Conservation (phyloP, 306 rosid genomes). For the Oxytropis ochrocephala region DNA sequence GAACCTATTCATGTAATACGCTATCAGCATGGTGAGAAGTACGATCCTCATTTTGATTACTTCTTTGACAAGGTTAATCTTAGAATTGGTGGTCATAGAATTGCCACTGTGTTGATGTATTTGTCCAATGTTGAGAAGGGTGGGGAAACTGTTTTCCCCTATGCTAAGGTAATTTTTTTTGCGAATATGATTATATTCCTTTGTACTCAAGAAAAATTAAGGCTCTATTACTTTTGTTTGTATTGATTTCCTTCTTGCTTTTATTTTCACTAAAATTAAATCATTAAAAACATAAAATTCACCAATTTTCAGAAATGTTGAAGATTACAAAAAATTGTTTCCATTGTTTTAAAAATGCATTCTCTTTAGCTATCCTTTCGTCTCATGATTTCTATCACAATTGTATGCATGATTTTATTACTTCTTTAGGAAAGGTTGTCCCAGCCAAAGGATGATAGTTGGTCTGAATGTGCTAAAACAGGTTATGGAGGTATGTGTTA, state of each 20-base stretch:
- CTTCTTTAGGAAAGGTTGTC: neutral
- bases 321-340: too few relatives aligned
- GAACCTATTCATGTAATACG: neutral
- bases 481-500: neutral
- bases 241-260: too few relatives aligned
- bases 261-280: too few relatives aligned
- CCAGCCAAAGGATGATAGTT: neutral
- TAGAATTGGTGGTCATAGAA: neutral
- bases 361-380: too few relatives aligned
- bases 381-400: too few relatives aligned
- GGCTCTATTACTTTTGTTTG: too few relatives aligned
- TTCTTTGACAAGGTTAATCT: neutral
- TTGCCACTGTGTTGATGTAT: neutral
- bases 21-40: neutral
- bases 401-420: neutral
- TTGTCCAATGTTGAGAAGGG: neutral
- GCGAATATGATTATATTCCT: neutral
- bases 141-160: neutral
- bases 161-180: neutral
- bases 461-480: neutral
- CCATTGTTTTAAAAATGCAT: too few relatives aligned
- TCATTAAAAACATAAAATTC: too few relatives aligned
- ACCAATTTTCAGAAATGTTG: too few relatives aligned
- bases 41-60: neutral
- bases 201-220: too few relatives aligned